These are phyloP conservation scores for Aegle marmelos DNA, from an alignment of 345 rosid genomes.

Conservation along the genomic window DNA sequence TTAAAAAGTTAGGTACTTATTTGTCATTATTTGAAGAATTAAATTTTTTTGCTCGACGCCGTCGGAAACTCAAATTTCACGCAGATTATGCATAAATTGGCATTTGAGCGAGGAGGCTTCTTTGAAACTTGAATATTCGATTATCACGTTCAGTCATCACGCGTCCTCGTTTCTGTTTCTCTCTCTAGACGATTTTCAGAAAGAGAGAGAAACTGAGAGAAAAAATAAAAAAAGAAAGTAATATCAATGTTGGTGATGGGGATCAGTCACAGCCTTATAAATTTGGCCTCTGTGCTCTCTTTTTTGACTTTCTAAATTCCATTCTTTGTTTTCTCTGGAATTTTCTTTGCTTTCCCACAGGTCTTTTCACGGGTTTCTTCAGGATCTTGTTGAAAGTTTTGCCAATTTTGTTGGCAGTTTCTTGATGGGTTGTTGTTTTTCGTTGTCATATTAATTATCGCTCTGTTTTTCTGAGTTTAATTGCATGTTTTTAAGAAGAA, in stretches of 20 bases:
- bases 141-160: background rate
- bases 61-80: background rate
- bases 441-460: background rate
- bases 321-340: background rate
- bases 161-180: background rate
- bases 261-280: background rate
- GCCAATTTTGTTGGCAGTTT: background rate
- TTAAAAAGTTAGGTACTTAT: background rate
- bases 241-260: background rate
- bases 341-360: background rate
- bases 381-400: background rate
- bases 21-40: background rate
- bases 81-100: background rate
- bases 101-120: background rate
- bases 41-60: background rate
- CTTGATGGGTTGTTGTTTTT: background rate
- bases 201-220: background rate
- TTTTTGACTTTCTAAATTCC: slow-evolving; percentile 1
- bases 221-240: background rate
- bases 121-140: background rate
- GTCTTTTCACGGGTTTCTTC: slow-evolving; percentile 1
- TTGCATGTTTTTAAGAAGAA: background rate
- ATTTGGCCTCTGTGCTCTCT: background rate
- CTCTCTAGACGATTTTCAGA: background rate
- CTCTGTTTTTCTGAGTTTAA: background rate